A percentile compares a stretch with the other conserved stretches of the same genome.
Conservation (phyloP, 2,329 filamentous ascomycete genomes). For the Cytospora piceicola region DNA sequence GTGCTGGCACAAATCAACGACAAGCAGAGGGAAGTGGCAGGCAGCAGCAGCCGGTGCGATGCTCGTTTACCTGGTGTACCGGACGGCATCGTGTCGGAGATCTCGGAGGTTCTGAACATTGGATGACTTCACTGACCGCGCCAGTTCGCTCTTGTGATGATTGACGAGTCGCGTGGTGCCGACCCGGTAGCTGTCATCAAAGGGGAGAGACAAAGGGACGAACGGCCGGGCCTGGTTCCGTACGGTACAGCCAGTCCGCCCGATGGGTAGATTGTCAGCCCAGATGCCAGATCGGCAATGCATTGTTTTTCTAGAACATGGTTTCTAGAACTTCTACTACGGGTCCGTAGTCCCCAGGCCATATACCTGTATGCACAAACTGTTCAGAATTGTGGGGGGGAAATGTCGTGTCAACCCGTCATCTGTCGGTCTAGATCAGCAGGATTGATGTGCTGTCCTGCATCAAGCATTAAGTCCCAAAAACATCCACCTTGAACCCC, state of each 20-base stretch:
- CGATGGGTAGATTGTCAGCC: background rate
- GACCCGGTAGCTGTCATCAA: background rate
- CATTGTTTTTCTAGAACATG: too few species aligned
- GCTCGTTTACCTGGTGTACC: too few species aligned
- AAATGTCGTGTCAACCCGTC: background rate
- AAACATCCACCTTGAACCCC: conserved; percentile 3
- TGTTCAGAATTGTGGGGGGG: background rate
- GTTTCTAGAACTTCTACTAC: background rate
- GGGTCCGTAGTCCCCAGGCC: too few species aligned
- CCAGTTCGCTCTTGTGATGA: background rate
- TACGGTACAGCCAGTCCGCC: too few species aligned
- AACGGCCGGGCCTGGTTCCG: background rate
- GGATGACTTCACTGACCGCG: background rate
- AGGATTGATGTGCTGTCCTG: background rate
- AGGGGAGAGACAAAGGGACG: background rate
- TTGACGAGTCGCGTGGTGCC: background rate
- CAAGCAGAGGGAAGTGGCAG: background rate
- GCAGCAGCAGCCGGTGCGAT: background rate
- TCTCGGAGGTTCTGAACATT: too few species aligned
- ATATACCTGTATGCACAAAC: background rate
- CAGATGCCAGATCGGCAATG: background rate
- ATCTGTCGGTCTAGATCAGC: background rate
- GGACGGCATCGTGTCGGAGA: background rate
- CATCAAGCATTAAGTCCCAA: background rate
- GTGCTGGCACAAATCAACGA: background rate